Evolutionary conservation across 106 monocot genomes (phyloP), one percentile per base, ranked within the genome.

Genomic region (Amphibolis antarctica): DNA sequence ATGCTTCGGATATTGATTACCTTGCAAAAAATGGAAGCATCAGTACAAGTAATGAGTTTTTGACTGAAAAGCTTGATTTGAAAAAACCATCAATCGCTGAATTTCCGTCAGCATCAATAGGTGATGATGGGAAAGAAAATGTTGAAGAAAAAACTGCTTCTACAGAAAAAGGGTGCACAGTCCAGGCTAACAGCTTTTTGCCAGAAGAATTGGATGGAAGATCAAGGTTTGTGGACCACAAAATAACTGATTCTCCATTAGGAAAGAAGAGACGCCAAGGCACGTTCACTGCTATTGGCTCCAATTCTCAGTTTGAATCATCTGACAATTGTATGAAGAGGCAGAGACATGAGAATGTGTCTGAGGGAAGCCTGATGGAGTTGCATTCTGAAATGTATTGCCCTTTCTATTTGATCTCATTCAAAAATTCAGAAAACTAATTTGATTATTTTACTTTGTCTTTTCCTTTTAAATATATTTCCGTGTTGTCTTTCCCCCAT

Each of bases 241-340:
- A 64, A 64, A 2, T 15, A 60, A 60, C 30, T 68, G 31, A 54
- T 42, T 55, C 29, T 11, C 21, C 43, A 21, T 27, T 29, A 22
- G 73, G 80, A 54, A 77, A 55, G 62, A 85, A 82, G 74, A 80
- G 83, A 48, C 71, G 24, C 21, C 68, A 42, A 11, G n/a, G 68
- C 53, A 31, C 53, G 15, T 44, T 66, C 42, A 60, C 69, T 23
- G 59, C 50, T 61, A 68, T 65, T 66, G 53, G 59, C 66, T 46
- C 31, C 52, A 73, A 60, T 47, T 30, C 47, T 42, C 60, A 70
- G 12, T 48, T 52, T 19, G 75, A 72, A 12, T 60, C 71, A 66
- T 50, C 42, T 63, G 53, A 20, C 20, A 76, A 71, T 42, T 57
- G 48, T 13, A 61, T 59, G 19, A 88, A 79, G 66, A 76, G 46